Percentiles rank a stretch among this genome's conserved stretches.
phyloP scores from a whole-genome alignment of 2,329 filamentous ascomycete genomes.

The Fusarium tricinctum region DNA sequence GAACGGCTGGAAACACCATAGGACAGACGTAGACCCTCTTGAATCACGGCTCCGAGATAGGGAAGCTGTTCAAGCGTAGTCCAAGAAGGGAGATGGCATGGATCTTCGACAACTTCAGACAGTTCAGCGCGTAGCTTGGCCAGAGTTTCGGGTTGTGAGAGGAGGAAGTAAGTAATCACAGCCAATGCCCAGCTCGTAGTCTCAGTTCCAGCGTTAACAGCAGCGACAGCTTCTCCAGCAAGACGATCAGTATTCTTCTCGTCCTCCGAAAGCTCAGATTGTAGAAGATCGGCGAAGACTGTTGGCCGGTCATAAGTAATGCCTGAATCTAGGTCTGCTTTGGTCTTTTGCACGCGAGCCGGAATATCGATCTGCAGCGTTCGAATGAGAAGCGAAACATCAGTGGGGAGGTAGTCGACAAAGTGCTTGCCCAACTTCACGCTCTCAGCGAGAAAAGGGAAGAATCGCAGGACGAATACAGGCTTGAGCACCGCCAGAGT shows the following conservation, averaged over 20 bases:
- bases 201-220: constrained; percentile 28
- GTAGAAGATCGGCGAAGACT: constrained; percentile 10
- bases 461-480: constrained; percentile 23
- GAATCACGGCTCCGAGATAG: not conserved
- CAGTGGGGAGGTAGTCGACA: not conserved
- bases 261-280: constrained; percentile 13
- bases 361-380: constrained; percentile 23
- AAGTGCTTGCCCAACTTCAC: constrained; percentile 22
- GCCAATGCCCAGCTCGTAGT: constrained; percentile 27
- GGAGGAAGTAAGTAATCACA: constrained; percentile 25
- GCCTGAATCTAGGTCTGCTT: constrained; percentile 4
- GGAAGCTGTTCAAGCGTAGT: constrained; percentile 16
- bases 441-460: constrained; percentile 12
- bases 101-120: not conserved
- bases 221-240: constrained; percentile 3
- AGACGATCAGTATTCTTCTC: constrained; percentile 22
- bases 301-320: constrained; percentile 23
- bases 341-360: constrained; percentile 14
- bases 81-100: constrained; percentile 24
- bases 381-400: constrained; percentile 10
- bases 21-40: constrained; percentile 15
- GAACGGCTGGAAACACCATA: constrained; percentile 27
- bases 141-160: constrained; percentile 15
- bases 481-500: constrained; percentile 28
- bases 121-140: not conserved